phyloP scores from a whole-genome alignment of 306 rosid species.

The Vigna hirtella region DNA sequence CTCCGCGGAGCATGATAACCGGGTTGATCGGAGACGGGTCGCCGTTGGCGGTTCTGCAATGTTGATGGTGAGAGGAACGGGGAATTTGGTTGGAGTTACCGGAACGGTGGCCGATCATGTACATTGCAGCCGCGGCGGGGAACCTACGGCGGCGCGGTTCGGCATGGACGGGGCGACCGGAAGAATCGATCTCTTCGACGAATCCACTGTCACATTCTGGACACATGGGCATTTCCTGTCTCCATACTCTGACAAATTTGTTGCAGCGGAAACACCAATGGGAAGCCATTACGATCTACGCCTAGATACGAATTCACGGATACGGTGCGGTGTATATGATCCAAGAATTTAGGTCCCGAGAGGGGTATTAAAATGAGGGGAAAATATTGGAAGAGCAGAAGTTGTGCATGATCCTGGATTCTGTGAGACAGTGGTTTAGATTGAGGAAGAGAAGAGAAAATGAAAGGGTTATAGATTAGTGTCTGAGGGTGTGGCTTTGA shows the following conservation, averaged over 20 bases:
- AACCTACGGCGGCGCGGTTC: constrained; percentile 47
- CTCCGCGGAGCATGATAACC: constrained; percentile 66
- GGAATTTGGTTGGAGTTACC: constrained; percentile 33
- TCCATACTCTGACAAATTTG: constrained; percentile 55
- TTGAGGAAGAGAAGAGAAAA: constrained; percentile 34
- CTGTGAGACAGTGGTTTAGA: not conserved
- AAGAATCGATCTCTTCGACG: constrained; percentile 54
- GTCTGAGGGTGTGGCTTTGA: constrained; percentile 28
- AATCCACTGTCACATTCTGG: constrained; percentile 76
- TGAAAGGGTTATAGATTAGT: not conserved
- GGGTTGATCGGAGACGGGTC: constrained; percentile 59
- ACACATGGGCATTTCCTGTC: constrained; percentile 54
- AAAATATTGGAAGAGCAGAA: not conserved
- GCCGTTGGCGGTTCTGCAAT: not conserved
- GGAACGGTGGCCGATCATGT: constrained; percentile 54
- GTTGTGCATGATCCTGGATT: constrained; percentile 2
- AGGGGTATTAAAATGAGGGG: not conserved
- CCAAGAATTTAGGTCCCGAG: not conserved
- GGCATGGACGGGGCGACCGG: constrained; percentile 3
- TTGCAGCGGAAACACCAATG: constrained; percentile 82
- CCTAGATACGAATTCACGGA: not conserved
- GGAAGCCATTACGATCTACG: constrained; percentile 47
- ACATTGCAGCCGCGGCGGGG: constrained; percentile 58
- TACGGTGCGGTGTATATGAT: not conserved
- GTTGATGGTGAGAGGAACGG: constrained; percentile 37